Base-by-base conservation (phyloP, 2,329 filamentous ascomycete species). In the Beauveria bassiana region DNA sequence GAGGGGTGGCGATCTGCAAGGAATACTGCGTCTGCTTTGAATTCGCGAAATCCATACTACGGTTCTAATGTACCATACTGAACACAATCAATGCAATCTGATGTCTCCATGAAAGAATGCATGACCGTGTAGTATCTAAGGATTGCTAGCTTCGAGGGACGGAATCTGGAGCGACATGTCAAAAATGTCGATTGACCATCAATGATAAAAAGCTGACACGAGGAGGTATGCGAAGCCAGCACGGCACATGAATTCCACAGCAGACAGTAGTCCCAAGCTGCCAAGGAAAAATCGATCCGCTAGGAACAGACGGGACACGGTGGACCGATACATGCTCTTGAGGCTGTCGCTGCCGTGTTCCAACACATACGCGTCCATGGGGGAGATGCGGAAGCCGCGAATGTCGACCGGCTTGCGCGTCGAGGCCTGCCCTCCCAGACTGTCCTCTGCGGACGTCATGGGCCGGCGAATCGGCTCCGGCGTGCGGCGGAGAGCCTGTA, bases 291-390 rank as follows among this genome's bases (percentile, higher is more conserved):
- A 64, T 18, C 70, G 70, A 54, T 81, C 74, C 5, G 79, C 77
- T 16, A 81, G 53, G 47, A 83, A 78, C 18, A 81, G 64, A 56
- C 70, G 73, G 56, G 77, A 58, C 9, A 81, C 71, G 2, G 74
- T 66, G 3, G 67, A 63, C 38, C 72, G 66, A 63, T 83, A 83
- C 1, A 59, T 34, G 24, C 42, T 65, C 66, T 70, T 72, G 68
- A 63, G 2, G 3, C 34, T 57, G 26, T 8, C 55, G 45, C 70
- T 66, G n/a, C 54, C 63, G 9, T 74, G 66, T 9, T 66, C 61
- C 18, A 81, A 67, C 5, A 82, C 73, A 63, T 75, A 82, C 14
- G 73, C 78, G 64, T 84, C 81, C 78, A 83, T 80, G 24, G 77
- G 73, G 1, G 80, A 82, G 16, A 79, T 77, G 40, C 78, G 75